Percentiles rank a stretch among this genome's conserved stretches.
phyloP scores from a whole-genome alignment of 2,329 filamentous ascomycete species.

The Exophiala sideris region DNA sequence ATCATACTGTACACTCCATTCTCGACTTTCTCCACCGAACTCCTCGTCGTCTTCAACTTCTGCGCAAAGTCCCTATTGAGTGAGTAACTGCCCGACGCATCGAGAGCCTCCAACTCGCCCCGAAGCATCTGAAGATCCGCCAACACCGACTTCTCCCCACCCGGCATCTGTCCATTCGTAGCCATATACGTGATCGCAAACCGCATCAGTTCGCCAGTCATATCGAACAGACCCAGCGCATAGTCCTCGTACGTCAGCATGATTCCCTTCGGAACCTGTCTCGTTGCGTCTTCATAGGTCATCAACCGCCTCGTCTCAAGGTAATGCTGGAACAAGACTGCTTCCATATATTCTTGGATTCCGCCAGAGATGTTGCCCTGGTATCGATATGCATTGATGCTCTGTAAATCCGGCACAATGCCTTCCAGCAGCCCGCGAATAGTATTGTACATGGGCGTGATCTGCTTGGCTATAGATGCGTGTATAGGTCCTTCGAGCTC shows the following conservation, averaged over 20 bases:
- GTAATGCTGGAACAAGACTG: constrained; percentile 84
- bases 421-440: constrained; percentile 67
- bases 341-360: constrained; percentile 92
- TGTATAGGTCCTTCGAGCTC: constrained; percentile 54
- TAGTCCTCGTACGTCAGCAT: constrained; percentile 78
- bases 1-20: constrained; percentile 81
- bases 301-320: constrained; percentile 74
- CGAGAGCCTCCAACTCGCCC: constrained; percentile 70
- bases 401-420: constrained; percentile 70
- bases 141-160: constrained; percentile 61
- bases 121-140: constrained; percentile 76
- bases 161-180: constrained; percentile 42
- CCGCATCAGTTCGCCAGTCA: constrained; percentile 94
- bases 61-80: constrained; percentile 64
- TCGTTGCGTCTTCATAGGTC: constrained; percentile 59
- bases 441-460: constrained; percentile 64
- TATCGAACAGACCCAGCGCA: constrained; percentile 83
- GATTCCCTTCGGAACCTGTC: constrained; percentile 49
- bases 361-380: constrained; percentile 70
- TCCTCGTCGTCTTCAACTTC: constrained; percentile 83
- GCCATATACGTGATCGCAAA: constrained; percentile 89
- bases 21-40: constrained; percentile 92
- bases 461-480: constrained; percentile 65
- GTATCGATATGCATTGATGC: constrained; percentile 80
- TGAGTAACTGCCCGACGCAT: constrained; percentile 52